phyloP scores from a whole-genome alignment of 1,284 basidiomycete genomes.

The Ceratobasidium sp. region DNA sequence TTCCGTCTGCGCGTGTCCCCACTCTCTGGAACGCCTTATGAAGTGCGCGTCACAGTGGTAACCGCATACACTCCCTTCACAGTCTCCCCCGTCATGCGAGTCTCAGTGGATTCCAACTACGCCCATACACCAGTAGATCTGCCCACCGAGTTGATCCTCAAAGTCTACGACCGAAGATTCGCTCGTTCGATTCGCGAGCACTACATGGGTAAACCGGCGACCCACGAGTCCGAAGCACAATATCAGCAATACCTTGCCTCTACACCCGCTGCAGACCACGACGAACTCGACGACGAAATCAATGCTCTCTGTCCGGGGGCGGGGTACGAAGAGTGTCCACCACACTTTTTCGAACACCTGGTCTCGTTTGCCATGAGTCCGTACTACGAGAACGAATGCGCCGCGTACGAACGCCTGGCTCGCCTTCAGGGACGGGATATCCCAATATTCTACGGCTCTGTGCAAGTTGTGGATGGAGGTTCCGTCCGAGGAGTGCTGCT shows the following conservation, averaged over 20 bases:
- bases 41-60: not conserved
- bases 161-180: conserved; percentile 14
- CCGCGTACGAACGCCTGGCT: conserved; percentile 1
- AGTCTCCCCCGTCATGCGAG: not conserved
- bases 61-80: not conserved
- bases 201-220: not conserved
- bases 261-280: not conserved
- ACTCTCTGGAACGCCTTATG: not conserved
- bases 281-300: not conserved
- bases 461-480: not conserved
- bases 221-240: not conserved
- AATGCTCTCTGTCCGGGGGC: not conserved
- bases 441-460: not conserved
- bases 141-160: not conserved
- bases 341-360: not conserved
- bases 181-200: not conserved
- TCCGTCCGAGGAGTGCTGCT: not conserved
- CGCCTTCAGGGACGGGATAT: not conserved
- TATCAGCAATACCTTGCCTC: not conserved
- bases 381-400: conserved; percentile 1
- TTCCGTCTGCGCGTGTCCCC: not conserved
- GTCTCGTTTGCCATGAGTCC: not conserved
- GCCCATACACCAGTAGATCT: not conserved
- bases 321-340: not conserved
- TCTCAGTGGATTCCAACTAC: not conserved